These are phyloP conservation scores for Tulasnella sp. DNA, from an alignment of 768 basidiomycete species.

Conservation along the genomic window DNA sequence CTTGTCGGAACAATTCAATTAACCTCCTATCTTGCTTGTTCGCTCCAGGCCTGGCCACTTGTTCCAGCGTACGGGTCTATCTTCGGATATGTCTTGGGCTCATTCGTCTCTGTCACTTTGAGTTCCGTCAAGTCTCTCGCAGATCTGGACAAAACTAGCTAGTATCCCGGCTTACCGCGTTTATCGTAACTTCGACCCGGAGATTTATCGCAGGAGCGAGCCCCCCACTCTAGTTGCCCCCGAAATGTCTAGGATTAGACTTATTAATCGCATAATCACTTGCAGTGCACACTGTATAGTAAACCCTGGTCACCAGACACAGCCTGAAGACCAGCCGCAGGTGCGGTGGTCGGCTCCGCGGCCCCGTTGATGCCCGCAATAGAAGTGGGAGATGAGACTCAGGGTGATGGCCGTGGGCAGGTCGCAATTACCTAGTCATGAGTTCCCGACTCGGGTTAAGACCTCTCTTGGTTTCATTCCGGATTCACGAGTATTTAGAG, in stretches of 20 bases:
- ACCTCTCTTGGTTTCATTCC: not conserved
- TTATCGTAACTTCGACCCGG: not conserved
- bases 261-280: not conserved
- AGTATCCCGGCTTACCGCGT: not conserved
- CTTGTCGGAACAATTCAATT: not conserved
- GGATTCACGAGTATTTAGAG: not conserved
- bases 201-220: not conserved
- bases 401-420: not conserved
- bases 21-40: not conserved
- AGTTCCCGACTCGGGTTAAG: not conserved
- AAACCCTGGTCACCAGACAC: not conserved
- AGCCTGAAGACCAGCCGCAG: not conserved
- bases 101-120: constrained; percentile 51
- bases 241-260: not conserved
- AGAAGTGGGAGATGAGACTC: not conserved
- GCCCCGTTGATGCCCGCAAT: not conserved
- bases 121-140: constrained; percentile 34
- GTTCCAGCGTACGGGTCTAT: constrained; percentile 71
- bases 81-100: constrained; percentile 59
- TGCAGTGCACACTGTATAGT: not conserved
- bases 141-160: not conserved
- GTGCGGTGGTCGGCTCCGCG: not conserved
- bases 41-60: constrained; percentile 70
- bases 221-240: not conserved
- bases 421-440: not conserved